These are phyloP conservation scores for Grosmannia penicillata DNA, from an alignment of 2,329 filamentous ascomycete species.

Conservation along the genomic window DNA sequence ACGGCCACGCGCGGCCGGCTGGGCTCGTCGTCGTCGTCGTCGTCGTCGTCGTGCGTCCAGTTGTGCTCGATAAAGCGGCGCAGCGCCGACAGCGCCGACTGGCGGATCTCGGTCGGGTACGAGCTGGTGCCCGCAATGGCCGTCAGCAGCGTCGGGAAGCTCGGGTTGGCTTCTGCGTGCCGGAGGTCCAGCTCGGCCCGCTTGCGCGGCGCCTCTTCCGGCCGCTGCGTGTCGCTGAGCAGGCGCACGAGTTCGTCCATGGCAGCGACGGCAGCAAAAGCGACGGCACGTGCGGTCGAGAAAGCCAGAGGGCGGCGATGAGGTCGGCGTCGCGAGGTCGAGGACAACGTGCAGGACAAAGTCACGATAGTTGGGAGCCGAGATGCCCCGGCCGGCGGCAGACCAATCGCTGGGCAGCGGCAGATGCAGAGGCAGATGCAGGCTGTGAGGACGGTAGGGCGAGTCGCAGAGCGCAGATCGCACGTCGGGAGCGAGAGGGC, in stretches of 20 bases:
- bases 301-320: too few species aligned
- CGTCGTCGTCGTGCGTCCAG: conserved; percentile 66
- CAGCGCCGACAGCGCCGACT: conserved; percentile 66
- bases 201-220: conserved; percentile 62
- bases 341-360: too few species aligned
- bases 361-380: too few species aligned
- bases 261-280: too few species aligned
- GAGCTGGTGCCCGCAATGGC: conserved; percentile 66
- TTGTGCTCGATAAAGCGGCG: conserved; percentile 72
- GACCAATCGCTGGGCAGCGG: too few species aligned
- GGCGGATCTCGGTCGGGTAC: conserved; percentile 60
- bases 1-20: conserved; percentile 42
- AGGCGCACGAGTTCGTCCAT: conserved; percentile 92
- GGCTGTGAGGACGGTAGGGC: too few species aligned
- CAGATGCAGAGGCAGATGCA: too few species aligned
- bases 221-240: conserved; percentile 71
- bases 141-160: conserved; percentile 66
- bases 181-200: conserved; percentile 75
- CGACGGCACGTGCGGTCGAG: too few species aligned
- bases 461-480: too few species aligned
- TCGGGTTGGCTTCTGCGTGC: conserved; percentile 50
- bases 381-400: too few species aligned
- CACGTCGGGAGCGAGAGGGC: too few species aligned
- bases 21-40: conserved; percentile 56
- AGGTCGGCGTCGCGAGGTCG: too few species aligned